Base-by-base conservation (phyloP, 2,329 filamentous ascomycete species). In the Claviceps purpurea region DNA sequence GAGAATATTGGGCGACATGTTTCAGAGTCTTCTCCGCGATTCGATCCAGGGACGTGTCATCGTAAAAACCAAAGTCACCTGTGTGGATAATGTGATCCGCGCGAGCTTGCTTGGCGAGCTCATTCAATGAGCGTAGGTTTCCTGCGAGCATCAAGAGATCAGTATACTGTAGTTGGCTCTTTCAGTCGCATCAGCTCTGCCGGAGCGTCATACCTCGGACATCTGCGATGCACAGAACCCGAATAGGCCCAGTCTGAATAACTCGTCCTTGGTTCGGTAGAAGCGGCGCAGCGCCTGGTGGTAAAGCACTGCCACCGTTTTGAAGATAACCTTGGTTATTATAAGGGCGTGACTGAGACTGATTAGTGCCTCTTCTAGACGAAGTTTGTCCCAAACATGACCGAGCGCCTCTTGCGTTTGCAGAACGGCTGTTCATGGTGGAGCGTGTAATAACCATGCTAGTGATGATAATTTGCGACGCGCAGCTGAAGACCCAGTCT, bases 21-120 rank as follows among this genome's bases (percentile, higher is more conserved):
- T 95, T 96, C 50, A 98, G 78, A 22, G 93, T 98, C 75, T 98
- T 98, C 70, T 98, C 93, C 42, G 93, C 93, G 73, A 98, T 97
- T 64, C 93, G 85, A 64, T 97, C 91, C 59, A 98, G 75, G 39
- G 93, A 98, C 51, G 85, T 88, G 62, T 95, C 87, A 69, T 98
- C 93, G 73, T 98, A 98, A 73, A 98, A 98, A 57, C 93, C 93
- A 67, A 98, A 98, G 69, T 98, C 93, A 69, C 93, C 93, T 20
- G 93, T 98, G 71, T 98, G 93, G 64, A 98, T 89, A 70, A 98
- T 95, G 73, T 96, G 89, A 72, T 96, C 89, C 62, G 93, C 93
- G 66, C 87, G 87, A 56, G 93, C 91, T 66, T 93, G 87, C 70
- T 88, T 94, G 58, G 93, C 93, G 56, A 98, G 84, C 56, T 97